These are phyloP conservation scores for Hibiscus trionum DNA, from an alignment of 345 rosid genomes.

Conservation along the genomic window DNA sequence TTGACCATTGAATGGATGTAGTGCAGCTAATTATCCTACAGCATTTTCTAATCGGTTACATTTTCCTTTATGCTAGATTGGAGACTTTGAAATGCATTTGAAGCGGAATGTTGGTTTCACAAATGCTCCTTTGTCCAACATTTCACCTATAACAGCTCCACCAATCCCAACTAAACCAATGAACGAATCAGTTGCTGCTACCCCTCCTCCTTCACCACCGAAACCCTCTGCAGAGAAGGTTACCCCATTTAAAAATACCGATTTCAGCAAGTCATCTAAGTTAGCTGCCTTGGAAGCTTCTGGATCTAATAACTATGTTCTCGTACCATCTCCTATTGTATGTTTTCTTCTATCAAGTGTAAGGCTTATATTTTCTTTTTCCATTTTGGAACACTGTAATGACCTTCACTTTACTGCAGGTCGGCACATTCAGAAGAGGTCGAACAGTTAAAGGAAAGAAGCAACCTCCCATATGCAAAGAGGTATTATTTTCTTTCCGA, in stretches of 20 bases:
- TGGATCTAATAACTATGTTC: conserved; percentile 56
- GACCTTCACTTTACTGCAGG: conserved; percentile 27
- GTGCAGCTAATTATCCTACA: background rate
- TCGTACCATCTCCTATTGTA: conserved; percentile 69
- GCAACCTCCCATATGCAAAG: conserved; percentile 63
- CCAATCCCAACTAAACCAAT: conserved; percentile 74
- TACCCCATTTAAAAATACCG: conserved; percentile 49
- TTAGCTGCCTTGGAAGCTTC: conserved; percentile 79
- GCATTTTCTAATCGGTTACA: background rate
- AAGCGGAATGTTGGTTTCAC: conserved; percentile 59
- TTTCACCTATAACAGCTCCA: conserved; percentile 64
- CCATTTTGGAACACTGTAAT: background rate
- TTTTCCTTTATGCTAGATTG: conserved; percentile 44
- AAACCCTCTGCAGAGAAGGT: conserved; percentile 46
- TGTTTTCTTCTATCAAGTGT: conserved; percentile 21
- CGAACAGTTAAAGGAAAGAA: conserved; percentile 71
- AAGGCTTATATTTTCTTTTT: background rate
- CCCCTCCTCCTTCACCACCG: conserved; percentile 35
- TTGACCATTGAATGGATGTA: conserved; percentile 2
- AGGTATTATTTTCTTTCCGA: conserved; percentile 35
- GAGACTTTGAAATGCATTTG: conserved; percentile 87
- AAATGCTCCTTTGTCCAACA: conserved; percentile 37
- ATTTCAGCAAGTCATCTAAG: conserved; percentile 61
- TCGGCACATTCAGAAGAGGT: conserved; percentile 73
- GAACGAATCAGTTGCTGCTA: conserved; percentile 43